Percentiles rank a stretch among this genome's conserved stretches.
Conservation (phyloP, 73 alveolate genomes). For the Blepharisma stoltei region DNA sequence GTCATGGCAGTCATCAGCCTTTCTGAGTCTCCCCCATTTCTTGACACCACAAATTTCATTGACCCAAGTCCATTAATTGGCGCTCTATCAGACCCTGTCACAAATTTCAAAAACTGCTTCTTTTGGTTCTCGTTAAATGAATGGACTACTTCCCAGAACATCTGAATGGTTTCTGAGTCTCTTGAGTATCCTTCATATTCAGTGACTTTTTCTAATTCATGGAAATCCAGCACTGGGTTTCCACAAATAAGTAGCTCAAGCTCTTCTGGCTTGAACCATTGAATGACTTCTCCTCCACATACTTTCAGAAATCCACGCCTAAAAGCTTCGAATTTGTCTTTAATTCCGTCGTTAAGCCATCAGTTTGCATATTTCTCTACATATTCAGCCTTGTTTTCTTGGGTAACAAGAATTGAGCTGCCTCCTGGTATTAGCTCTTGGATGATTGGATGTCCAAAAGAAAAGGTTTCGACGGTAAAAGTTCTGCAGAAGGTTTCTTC, state of each 20-base stretch:
- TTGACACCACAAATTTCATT: constrained; percentile 41
- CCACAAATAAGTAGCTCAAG: constrained; percentile 83
- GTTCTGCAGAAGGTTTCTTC: constrained; percentile 56
- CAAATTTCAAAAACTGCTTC: constrained; percentile 56
- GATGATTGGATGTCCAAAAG: constrained; percentile 60
- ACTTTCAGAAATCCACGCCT: constrained; percentile 68
- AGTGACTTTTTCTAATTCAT: constrained; percentile 61
- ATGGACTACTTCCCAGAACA: constrained; percentile 1
- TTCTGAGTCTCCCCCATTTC: constrained; percentile 66
- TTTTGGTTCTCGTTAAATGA: background rate
- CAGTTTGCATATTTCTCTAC: constrained; percentile 80
- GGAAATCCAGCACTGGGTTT: constrained; percentile 67
- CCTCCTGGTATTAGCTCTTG: constrained; percentile 84
- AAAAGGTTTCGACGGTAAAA: constrained; percentile 68
- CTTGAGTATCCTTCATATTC: constrained; percentile 49
- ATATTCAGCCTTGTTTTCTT: constrained; percentile 81
- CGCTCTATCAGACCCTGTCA: constrained; percentile 87
- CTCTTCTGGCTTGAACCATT: constrained; percentile 75
- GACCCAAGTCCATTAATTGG: constrained; percentile 81
- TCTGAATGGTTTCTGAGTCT: background rate
- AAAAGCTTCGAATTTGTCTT: constrained; percentile 65
- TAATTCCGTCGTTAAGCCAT: constrained; percentile 71
- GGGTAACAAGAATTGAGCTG: constrained; percentile 68
- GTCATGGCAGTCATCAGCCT: constrained; percentile 95
- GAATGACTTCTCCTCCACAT: constrained; percentile 56